Evolutionary conservation across 768 basidiomycete species (phyloP), one percentile per base, ranked within the genome.

Genomic region (Leccinum broughii): DNA sequence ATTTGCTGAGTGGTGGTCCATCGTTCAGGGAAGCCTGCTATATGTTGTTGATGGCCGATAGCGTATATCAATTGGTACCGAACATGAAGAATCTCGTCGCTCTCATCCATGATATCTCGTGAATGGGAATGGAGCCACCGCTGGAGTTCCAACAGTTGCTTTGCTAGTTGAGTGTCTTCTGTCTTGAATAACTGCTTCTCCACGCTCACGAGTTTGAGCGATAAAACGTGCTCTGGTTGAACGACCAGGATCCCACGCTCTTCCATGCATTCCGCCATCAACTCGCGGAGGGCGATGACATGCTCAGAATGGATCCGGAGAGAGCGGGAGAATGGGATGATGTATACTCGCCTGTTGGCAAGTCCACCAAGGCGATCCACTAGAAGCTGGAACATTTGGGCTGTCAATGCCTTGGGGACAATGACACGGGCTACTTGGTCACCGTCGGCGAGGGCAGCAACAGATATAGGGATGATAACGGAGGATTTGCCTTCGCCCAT

Each of bases 401-500:
- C 66, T 0, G 73, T 70, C 34, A 85, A 72, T 0, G 82, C 70
- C 57, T 83, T 84, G n/a, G 83, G 72, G 24, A 81, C 78, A 5
- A 85, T 70, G 41, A 85, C 76, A 11, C 84, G 77, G 44, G 78
- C 78, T 1, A 85, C 69, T 32, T 70, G 76, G 2, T 72, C 15
- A 1, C 80, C 76, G 62, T 85, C 72, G 0, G 84, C 78, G 13
- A 85, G 72, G 4, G 66, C 64, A 4, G 75, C 64, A 0, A 73
- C 70, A 1, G 76, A 68, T 32, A 84, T 70, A 0, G 84, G 84
- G 2, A 84, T 75, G 20, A 85, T 77, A 1, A 77, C 78, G 0
- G 77, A 78, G 2, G 78, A 76, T 60, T 85, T 85, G 1, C 83
- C 84, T 56, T 85, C 83, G 2, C 83, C 83, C 83, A 85, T 85